Base-by-base conservation (phyloP, 305 asterid genomes). In the Solanum chacoense region DNA sequence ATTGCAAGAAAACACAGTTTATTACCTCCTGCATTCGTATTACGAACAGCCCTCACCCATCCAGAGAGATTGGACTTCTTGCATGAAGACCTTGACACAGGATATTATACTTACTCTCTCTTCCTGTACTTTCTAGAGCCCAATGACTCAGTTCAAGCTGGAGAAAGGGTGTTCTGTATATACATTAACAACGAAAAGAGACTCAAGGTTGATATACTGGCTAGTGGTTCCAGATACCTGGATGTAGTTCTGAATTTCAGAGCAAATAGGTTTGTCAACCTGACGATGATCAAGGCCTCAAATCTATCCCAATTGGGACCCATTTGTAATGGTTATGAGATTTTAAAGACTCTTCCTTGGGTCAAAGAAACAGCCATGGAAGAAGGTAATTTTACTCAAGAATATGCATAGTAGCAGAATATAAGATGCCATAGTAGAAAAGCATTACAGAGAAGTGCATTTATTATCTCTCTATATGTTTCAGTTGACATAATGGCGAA, bases 81-180 rank as follows among this genome's bases (percentile, higher is more conserved):
- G 59, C 90, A 93, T 83, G 38, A 88, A 36, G 87, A 91, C 88
- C 93, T 94, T 50, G 94, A 91, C 71, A 45, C 73, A 4, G 91
- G 89, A 73, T 29, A 88, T 88, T 29, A 77, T 28, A 72, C 88
- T 8, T 94, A 93, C 83, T 79, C 67, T 35, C 88, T 94, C 91
- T 88, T 90, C 91, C 95, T 94, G 89, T 90, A 94, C 91, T 93
- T 93, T 89, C 88, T 94, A n/a, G 96, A 94, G 90, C 92, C 92
- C 87, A 85, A 89, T 88, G 91, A 74, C 63, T 88, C 94, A 20
- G 93, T 89, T 91, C 87, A 87, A 83, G 88, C 88, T 28, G 92
- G 95, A 89, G 93, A 93, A 88, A 93, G 97, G 90, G 93, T 94
- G 77, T 92, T 94, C 38, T 92, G 91, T 80, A 79, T 94, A 87